These are phyloP conservation scores for Aspergillus calidoustus DNA, from an alignment of 2,329 filamentous ascomycete genomes.

Conservation along the genomic window DNA sequence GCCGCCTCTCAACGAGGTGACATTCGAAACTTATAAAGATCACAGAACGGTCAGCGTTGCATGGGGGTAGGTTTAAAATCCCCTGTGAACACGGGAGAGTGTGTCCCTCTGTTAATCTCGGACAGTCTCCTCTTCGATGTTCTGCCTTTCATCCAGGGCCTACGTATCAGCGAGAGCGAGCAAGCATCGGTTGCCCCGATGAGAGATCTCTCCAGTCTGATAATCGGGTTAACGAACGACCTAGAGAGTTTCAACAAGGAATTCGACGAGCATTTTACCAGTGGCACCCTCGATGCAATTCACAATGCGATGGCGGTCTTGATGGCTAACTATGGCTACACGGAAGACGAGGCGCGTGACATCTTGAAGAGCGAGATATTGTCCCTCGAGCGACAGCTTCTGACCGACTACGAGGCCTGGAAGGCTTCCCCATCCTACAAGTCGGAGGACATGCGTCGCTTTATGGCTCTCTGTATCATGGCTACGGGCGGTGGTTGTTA, in stretches of 20 bases:
- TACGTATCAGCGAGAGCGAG: neutral
- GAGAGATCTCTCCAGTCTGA: neutral
- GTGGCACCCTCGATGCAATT: conserved; percentile 6
- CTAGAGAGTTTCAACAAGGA: conserved; percentile 17
- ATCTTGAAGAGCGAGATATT: conserved; percentile 17
- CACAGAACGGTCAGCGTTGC: too few species aligned
- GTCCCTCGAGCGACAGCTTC: conserved; percentile 3
- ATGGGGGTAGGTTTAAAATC: too few species aligned
- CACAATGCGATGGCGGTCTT: conserved; percentile 19
- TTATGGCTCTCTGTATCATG: conserved; percentile 5
- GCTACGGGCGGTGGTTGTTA: conserved; percentile 5
- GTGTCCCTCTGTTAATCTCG: too few species aligned
- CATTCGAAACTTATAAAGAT: too few species aligned
- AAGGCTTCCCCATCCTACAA: neutral
- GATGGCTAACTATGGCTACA: conserved; percentile 21
- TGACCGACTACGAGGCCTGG: conserved; percentile 14
- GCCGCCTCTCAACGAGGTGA: too few species aligned
- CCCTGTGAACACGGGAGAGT: too few species aligned
- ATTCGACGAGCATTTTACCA: conserved; percentile 8
- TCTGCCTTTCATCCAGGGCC: neutral
- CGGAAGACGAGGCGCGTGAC: conserved; percentile 11
- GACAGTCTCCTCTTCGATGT: neutral
- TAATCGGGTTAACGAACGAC: conserved; percentile 13
- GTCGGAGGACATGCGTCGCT: conserved; percentile 6
- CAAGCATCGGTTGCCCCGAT: neutral